Percentiles rank a stretch among this genome's conserved stretches.
Conservation (phyloP, 2,329 filamentous ascomycete genomes). For the Aspergillus persii region DNA sequence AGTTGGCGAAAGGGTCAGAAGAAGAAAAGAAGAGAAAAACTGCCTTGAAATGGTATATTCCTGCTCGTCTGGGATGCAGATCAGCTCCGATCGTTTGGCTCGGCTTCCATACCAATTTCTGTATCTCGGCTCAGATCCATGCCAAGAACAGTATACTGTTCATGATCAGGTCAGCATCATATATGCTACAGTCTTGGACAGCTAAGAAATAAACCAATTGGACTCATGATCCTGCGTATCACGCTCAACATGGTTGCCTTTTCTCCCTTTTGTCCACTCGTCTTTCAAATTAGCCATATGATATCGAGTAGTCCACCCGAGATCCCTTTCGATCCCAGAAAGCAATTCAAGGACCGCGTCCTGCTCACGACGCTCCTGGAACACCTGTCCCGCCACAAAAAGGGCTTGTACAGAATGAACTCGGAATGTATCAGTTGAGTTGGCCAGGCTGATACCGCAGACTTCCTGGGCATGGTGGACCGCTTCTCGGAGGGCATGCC, state of each 20-base stretch:
- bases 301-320: neutral
- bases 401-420: conserved; percentile 23
- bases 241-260: neutral
- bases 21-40: too few species aligned
- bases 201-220: neutral
- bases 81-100: too few species aligned
- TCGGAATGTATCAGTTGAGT: conserved; percentile 52
- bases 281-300: neutral
- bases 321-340: neutral
- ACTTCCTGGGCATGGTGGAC: conserved; percentile 55
- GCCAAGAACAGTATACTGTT: too few species aligned
- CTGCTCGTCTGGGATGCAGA: too few species aligned
- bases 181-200: neutral
- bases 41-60: too few species aligned
- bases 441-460: conserved; percentile 53
- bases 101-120: too few species aligned
- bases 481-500: conserved; percentile 48
- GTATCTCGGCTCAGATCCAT: too few species aligned
- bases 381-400: conserved; percentile 22
- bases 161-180: neutral
- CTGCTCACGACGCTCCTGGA: conserved; percentile 45
- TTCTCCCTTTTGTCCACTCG: neutral
- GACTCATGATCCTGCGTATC: neutral
- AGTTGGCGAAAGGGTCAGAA: too few species aligned
- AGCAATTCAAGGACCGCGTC: neutral